Evolutionary conservation across 1,284 basidiomycete species (phyloP).

Genomic region (Moniliophthora roreri): DNA sequence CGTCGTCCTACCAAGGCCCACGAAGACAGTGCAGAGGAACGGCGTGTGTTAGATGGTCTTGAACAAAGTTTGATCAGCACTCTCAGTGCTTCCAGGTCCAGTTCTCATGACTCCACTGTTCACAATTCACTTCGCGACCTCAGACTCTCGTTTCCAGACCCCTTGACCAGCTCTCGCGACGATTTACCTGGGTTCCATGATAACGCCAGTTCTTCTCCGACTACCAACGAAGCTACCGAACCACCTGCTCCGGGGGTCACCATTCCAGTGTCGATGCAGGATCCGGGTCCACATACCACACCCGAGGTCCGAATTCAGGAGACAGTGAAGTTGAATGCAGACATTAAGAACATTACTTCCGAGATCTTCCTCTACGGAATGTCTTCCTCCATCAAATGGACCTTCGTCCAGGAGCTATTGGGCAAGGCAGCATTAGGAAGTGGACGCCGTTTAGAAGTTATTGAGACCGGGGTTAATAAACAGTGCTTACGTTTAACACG

Average conservation of each 20-base stretch:
- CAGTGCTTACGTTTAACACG: conserved; percentile 19
- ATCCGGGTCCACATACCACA: conserved; percentile 36
- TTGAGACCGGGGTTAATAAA: conserved; percentile 21
- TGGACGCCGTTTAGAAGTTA: conserved; percentile 3
- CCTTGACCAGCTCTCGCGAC: conserved; percentile 64
- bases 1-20: conserved; percentile 26
- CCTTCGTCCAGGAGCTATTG: conserved; percentile 54
- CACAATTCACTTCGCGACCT: conserved; percentile 67
- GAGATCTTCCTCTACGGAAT: conserved; percentile 64
- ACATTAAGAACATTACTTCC: conserved; percentile 19
- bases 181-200: conserved; percentile 56
- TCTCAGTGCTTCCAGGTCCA: conserved; percentile 66
- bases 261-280: conserved; percentile 16
- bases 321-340: conserved; percentile 20
- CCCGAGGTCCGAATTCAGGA: conserved; percentile 37
- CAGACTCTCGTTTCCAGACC: conserved; percentile 75
- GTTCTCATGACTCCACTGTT: conserved; percentile 51
- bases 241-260: conserved; percentile 14
- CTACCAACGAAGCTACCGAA: conserved; percentile 22
- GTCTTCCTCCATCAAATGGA: conserved; percentile 55
- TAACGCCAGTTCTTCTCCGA: conserved; percentile 37
- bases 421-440: conserved; percentile 26
- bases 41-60: conserved; percentile 65
- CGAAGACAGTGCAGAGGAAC: conserved; percentile 52
- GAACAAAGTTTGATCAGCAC: conserved; percentile 80